Conservation (phyloP, 2,329 filamentous ascomycete genomes). For the Penicillium glabrum region DNA sequence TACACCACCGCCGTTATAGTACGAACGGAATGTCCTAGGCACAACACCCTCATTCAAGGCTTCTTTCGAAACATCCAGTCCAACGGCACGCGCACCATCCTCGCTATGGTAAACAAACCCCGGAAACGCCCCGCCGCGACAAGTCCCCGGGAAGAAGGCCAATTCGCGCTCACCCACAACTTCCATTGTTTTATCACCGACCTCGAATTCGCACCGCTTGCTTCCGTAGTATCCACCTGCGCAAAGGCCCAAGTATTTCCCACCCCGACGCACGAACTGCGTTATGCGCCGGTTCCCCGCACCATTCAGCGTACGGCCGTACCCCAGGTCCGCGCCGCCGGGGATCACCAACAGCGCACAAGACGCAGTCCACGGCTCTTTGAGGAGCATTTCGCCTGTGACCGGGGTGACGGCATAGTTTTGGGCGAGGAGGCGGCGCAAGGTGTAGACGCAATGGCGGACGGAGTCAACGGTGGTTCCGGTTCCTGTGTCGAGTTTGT, state of each 20-base stretch:
- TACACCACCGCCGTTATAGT: conserved; percentile 93
- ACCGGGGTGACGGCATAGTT: conserved; percentile 92
- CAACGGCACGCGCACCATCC: conserved; percentile 72
- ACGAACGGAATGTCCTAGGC: conserved; percentile 67
- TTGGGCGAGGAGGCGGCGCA: conserved; percentile 80
- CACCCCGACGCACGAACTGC: conserved; percentile 82
- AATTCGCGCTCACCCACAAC: conserved; percentile 84
- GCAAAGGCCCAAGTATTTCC: conserved; percentile 86
- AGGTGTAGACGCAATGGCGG: conserved; percentile 80
- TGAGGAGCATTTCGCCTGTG: conserved; percentile 73
- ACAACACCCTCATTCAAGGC: conserved; percentile 56
- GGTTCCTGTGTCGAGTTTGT: conserved; percentile 57
- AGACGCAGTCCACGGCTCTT: conserved; percentile 85
- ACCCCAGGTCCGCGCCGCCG: conserved; percentile 89
- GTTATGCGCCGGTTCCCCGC: conserved; percentile 80
- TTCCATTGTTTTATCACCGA: conserved; percentile 76
- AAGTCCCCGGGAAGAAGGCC: conserved; percentile 82
- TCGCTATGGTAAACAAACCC: conserved; percentile 93
- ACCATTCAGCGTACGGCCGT: conserved; percentile 85
- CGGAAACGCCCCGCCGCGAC: conserved; percentile 80
- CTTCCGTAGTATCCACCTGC: conserved; percentile 92
- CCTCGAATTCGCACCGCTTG: conserved; percentile 83
- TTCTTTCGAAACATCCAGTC: conserved; percentile 63
- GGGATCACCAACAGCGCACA: conserved; percentile 91
- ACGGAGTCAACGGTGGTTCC: conserved; percentile 88